Conservation (phyloP, 2,329 filamentous ascomycete genomes). For the Hymenoscyphus fraxineus region DNA sequence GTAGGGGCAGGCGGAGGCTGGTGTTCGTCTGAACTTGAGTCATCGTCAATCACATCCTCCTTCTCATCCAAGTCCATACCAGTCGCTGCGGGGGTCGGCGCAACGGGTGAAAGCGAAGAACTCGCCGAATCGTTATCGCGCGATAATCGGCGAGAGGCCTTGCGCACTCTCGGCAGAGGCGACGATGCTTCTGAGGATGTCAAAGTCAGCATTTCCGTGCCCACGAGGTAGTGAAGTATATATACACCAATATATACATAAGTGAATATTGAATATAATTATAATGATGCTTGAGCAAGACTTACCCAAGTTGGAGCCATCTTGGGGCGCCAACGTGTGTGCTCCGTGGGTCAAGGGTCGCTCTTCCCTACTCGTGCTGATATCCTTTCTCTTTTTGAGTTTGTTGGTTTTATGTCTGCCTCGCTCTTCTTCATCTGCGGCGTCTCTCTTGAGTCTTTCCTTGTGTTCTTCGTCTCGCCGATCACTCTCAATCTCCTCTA, state of each 20-base stretch:
- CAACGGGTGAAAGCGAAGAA: slow-evolving; percentile 57
- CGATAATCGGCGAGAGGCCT: slow-evolving; percentile 21
- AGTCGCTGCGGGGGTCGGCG: slow-evolving; percentile 38
- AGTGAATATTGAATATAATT: too few relatives aligned
- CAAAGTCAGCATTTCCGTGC: slow-evolving; percentile 1
- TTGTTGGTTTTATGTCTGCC: slow-evolving; percentile 54
- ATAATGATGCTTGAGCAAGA: slow-evolving; percentile 12
- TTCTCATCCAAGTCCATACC: slow-evolving; percentile 60
- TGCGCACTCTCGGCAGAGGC: slow-evolving; percentile 23
- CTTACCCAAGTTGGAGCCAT: slow-evolving; percentile 58
- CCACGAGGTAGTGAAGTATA: slow-evolving; percentile 1
- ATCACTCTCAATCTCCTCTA: slow-evolving; percentile 48
- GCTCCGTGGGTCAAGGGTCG: slow-evolving; percentile 58
- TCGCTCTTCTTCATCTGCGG: slow-evolving; percentile 47
- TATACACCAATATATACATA: too few relatives aligned
- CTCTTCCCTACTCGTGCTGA: slow-evolving; percentile 57
- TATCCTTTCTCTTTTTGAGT: slow-evolving; percentile 75
- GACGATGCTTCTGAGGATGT: slow-evolving; percentile 22
- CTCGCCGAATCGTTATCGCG: slow-evolving; percentile 49
- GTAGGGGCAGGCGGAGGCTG: slow-evolving; percentile 58
- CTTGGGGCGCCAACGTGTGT: slow-evolving; percentile 60
- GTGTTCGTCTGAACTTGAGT: slow-evolving; percentile 53
- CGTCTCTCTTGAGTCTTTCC: slow-evolving; percentile 37
- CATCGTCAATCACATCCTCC: slow-evolving; percentile 41
- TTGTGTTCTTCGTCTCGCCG: slow-evolving; percentile 45